These are phyloP conservation scores for Aspergillus alliaceus DNA, from an alignment of 2,329 filamentous ascomycete genomes.

Conservation along the genomic window DNA sequence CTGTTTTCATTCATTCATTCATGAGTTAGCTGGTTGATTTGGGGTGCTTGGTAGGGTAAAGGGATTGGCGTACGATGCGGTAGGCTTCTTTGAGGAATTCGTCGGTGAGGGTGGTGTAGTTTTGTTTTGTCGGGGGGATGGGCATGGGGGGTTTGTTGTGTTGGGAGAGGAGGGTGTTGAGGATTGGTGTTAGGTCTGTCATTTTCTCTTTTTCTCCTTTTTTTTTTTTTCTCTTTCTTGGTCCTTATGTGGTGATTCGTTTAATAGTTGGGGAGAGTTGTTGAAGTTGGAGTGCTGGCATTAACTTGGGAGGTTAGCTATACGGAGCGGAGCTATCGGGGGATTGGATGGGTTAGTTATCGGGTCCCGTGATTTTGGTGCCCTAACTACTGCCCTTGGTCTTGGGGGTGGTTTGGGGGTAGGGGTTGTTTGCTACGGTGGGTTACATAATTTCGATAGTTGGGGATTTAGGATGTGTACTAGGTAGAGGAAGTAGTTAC, in stretches of 20 bases:
- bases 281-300: too few species aligned
- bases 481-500: too few species aligned
- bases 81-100: conserved; percentile 93
- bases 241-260: background rate
- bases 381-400: background rate
- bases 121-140: conserved; percentile 33
- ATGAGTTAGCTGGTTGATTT: background rate
- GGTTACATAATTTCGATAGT: too few species aligned
- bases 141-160: conserved; percentile 24
- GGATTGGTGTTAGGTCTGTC: conserved; percentile 42
- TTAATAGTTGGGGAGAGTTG: background rate
- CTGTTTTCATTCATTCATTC: conserved; percentile 50
- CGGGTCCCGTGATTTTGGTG: background rate
- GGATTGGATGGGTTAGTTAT: background rate
- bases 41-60: background rate
- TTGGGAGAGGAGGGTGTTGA: conserved; percentile 36
- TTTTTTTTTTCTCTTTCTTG: background rate
- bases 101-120: conserved; percentile 54
- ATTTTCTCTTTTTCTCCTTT: conserved; percentile 11
- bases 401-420: background rate
- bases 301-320: too few species aligned
- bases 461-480: too few species aligned
- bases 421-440: background rate
- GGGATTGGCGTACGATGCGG: conserved; percentile 64
- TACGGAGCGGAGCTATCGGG: too few species aligned